Evolutionary conservation across 2,329 filamentous ascomycete genomes (phyloP), one percentile per base, ranked within the genome.

Genomic region (Pseudogymnoascus sp.): DNA sequence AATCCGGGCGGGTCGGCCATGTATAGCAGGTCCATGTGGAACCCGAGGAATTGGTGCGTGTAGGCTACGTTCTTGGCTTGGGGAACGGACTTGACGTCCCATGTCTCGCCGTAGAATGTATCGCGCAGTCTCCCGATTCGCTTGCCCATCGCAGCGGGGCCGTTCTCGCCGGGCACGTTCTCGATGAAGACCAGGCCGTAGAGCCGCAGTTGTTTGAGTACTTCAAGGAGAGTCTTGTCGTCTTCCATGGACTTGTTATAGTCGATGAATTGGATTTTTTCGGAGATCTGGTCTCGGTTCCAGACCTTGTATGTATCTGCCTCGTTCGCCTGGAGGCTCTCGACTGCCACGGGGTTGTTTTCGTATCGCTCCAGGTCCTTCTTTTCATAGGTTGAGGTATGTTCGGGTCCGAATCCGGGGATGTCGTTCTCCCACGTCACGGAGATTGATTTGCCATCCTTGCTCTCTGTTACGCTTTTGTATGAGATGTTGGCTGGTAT

Each of bases 21-120:
- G 76, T 97, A 97, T 62, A 97, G 81, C 41, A 97, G 81, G 72
- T 97, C 94, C 84, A 96, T 94, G 76, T 99, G 94, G 58, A 97
- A 86, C 13, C 90, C 90, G 1, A 97, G 84, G 70, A 87, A 87
- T 58, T 87, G 82, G 70, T 83, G 87, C 0, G 93, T 97, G 76
- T 97, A 92, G 8, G 94, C 93, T 3, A 97, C 90, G 72, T 97
- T 97, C 71, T 93, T 92, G 25, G 92, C 91, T 62, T 90, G 74
- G 1, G 89, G 87, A 61, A 95, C 88, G 3, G 87, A 91, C 61
- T 86, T 84, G 10, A 97, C 93, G 74, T 97, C 89, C 86, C 92
- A 97, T 0, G 91, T 96, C 68, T 82, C 80, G 42, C 94, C 94
- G 74, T 97, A 97, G 72, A 97, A 94, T 6, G 92, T 94, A 68